Conservation (phyloP, 192 early-diverging fungal genomes). For the Umbelopsis vinacea region DNA sequence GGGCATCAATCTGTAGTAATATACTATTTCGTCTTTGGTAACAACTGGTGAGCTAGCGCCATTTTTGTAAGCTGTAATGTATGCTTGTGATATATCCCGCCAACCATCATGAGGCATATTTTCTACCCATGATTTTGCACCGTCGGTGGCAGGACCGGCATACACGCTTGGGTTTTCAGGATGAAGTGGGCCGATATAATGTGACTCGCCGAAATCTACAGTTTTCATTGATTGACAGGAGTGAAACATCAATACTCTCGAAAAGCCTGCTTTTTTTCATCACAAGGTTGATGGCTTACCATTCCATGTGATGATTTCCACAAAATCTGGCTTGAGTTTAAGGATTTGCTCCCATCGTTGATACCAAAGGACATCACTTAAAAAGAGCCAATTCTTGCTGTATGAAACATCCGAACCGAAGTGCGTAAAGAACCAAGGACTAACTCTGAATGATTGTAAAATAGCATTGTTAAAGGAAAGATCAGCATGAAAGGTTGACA, state of each 20-base stretch:
- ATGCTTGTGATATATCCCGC: constrained; percentile 2
- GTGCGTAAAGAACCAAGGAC: constrained; percentile 17
- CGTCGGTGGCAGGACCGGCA: not conserved
- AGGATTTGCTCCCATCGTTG: constrained; percentile 7
- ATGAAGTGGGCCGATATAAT: constrained; percentile 17
- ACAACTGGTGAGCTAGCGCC: not conserved
- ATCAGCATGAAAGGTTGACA: not conserved
- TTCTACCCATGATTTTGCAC: constrained; percentile 3
- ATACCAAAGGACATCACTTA: constrained; percentile 6
- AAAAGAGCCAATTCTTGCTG: constrained; percentile 15
- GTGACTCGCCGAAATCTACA: constrained; percentile 1
- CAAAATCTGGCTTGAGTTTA: constrained; percentile 11
- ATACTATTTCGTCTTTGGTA: constrained; percentile 13
- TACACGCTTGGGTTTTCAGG: constrained; percentile 6
- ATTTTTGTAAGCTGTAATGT: constrained; percentile 15
- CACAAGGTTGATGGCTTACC: not conserved
- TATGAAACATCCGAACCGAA: not conserved
- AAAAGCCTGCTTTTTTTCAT: not conserved
- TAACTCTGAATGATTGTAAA: not conserved
- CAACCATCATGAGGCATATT: constrained; percentile 13
- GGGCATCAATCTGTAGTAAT: constrained; percentile 1
- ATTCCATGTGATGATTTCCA: constrained; percentile 17
- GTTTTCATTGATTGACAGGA: too few relatives aligned
- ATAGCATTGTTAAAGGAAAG: not conserved
- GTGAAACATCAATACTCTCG: too few relatives aligned